These are phyloP conservation scores for Primulina tabacum DNA, from an alignment of 257 asterid species.

Conservation along the genomic window DNA sequence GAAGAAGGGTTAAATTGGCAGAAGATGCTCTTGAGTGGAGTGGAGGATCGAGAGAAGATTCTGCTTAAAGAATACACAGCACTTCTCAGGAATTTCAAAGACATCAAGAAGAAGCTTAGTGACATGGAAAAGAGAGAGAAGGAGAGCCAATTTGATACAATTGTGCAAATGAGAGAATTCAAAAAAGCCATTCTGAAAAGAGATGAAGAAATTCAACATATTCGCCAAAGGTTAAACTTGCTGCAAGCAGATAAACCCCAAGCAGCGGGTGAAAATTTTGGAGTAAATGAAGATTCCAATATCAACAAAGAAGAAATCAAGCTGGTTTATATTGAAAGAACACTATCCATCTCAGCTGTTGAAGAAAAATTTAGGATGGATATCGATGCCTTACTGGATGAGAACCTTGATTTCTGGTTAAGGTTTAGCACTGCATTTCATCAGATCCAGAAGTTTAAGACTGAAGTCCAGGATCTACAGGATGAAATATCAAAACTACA, in stretches of 20 bases:
- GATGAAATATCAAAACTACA: conserved; percentile 34
- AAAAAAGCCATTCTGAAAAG: conserved; percentile 29
- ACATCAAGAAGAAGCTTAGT: conserved; percentile 36
- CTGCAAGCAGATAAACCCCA: no score
- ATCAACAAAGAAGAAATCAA: conserved; percentile 26
- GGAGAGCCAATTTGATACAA: conserved; percentile 38
- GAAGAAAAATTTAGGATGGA: conserved; percentile 48
- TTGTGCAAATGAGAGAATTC: conserved; percentile 37
- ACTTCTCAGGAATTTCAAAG: conserved; percentile 46
- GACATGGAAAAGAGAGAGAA: conserved; percentile 40
- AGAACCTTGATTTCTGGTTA: conserved; percentile 59
- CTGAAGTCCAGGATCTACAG: conserved; percentile 45
- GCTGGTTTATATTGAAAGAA: conserved; percentile 24
- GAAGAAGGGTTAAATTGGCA: conserved; percentile 47
- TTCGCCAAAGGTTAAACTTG: conserved; percentile 24
- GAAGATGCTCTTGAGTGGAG: conserved; percentile 43
- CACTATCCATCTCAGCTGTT: conserved; percentile 27
- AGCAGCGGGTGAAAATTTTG: conserved; percentile 9
- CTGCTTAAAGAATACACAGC: conserved; percentile 46
- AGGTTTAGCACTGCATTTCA: conserved; percentile 46
- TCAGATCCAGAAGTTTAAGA: conserved; percentile 28
- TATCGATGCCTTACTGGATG: conserved; percentile 51
- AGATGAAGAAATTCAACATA: conserved; percentile 38
- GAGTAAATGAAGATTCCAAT: conserved; percentile 11
- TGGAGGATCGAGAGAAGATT: conserved; percentile 53